Base-by-base conservation (phyloP, 1,284 basidiomycete species). In the Stygiomarasmius scandens region DNA sequence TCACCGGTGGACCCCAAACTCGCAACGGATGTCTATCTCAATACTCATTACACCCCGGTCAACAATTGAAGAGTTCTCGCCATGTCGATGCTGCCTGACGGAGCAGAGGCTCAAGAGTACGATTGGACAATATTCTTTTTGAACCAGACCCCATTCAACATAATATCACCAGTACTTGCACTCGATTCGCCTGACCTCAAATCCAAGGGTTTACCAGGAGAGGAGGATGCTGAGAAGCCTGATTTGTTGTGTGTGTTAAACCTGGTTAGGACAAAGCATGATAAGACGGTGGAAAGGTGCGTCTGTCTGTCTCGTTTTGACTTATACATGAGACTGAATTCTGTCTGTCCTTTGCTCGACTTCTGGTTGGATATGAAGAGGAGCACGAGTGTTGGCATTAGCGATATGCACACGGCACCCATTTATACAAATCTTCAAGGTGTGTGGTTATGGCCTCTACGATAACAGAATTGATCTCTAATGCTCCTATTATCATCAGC, bases 111-210 rank as follows among this genome's bases (percentile, higher is more conserved):
- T 51, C 90, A 96, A 61, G 77, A 90, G 16, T 94, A 97, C 71
- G 96, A 99, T 72, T 99, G 96, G 96, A 99, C 96, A 3, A 87
- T 98, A 55, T 98, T 99, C 81, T 98, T 97, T 71, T 84, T 98
- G 51, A 97, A 97, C 69, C 95, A 97, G 74, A 93, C 92, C 0
- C 81, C 87, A 0, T 91, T 89, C 72, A 93, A 94, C 67, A 90
- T 87, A 10, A 92, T 96, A 63, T 85, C 87, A 3, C 90, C 93
- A 5, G 83, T 93, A n/a, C 80, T 94, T 44, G 86, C 90, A 0
- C 73, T 90, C 60, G 89, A 90, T 60, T 83, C 80, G 0, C 78
- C 83, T 25, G 84, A 84, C 60, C 66, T 75, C 8, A 76, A 76
- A 57, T 71, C 71, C 29, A 64, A 70, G 38, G 70, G 69, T 3